Base-by-base conservation (phyloP, 208 protist genomes). In the Wallacemonas sp. region DNA sequence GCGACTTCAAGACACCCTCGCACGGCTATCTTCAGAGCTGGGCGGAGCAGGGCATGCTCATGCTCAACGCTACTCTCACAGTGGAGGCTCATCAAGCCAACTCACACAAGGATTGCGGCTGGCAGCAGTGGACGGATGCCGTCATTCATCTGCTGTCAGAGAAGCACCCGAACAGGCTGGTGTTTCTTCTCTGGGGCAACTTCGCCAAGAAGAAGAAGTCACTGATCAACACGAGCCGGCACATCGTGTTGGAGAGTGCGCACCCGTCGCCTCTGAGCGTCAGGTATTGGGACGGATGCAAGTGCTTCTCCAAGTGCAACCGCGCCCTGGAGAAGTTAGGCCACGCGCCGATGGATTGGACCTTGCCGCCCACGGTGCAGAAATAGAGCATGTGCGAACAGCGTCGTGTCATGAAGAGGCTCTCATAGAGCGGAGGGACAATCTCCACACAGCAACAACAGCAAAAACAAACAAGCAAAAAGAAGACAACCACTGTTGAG, bases 21-120 rank as follows among this genome's bases (percentile, higher is more conserved):
- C 94, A 98, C 66, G 97, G 98, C 10, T 95, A 95, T 60, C 81
- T 99, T 6, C 82, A 95, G 42, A 66, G 71, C 61, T 99, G 98
- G 98, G 94, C 97, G 1, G 74, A 89, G 50, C 98, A 99, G 75
- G 98, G 98, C 21, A 93, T 99, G 29, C 79, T 99, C 36, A 80
- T 99, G 69, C 76, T 99, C 3, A 99, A 99, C 69, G 92, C 97
- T 1, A 89, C 87, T 0, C 78, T 99, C 22, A 99, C 98, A 1
- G 98, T 99, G 0, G 82, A 92, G 63, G 84, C 76, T 6, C 68
- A 87, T 54, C 76, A 94, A 41, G 80, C 98, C 17, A 99, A 98
- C 63, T 96, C 87, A 13, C 98, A 99, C 81, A 63, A 73, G 55
- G 74, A 82, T 19, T 86, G 88, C 29, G 97, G 98, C 22, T 99